Evolutionary conservation across 495 filamentous ascomycete genomes (phyloP), one percentile per base, ranked within the genome.

Genomic region (Bombardia bombarda): DNA sequence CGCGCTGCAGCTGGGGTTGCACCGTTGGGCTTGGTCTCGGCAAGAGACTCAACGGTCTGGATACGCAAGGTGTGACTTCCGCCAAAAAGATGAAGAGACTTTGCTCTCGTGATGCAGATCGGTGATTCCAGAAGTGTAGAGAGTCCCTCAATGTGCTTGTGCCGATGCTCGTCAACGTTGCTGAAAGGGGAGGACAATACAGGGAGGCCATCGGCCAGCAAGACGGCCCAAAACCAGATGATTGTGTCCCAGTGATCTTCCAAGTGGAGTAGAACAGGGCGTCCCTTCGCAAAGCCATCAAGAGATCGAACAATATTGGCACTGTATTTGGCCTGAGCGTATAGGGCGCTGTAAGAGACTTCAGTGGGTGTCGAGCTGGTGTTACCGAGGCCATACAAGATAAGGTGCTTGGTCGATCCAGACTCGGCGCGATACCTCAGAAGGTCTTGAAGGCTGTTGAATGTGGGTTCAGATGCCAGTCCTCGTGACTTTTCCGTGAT

Each of bases 221-320:
- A 38, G 13, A 67, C 59, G 12, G 65, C 56, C 70, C 69, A 76
- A 45, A 72, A 66, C 66, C 62, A 76, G 4, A 55, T 16, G 4
- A 73, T 63, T 1, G 42, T 51, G 17, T 72, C 63, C 43, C 45
- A 38, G 24, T 70, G 63, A 24, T 58, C 53, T 12, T 67, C 55
- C 6, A 70, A 49, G 45, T 74, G 65, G 8, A 72, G 51, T 7
- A 70, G 52, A 35, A 68, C 32, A 7, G 26, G 9, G 26, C 26
- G 13, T 7, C 26, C 26, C 26, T 28, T 13, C 9, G 9, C 9
- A 13, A 28, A 28, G 26, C 26, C 26, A 13, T 13, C 26, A 8
- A 28, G 26, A 8, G 26, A 28, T 2, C 26, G 26, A 13, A 28
- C 13, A 13, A 28, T 28, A 13, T 13, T 8, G 26, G 9, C 13